These are phyloP conservation scores for Apiotrichum porosum DNA, from an alignment of 1,284 basidiomycete species.

Conservation along the genomic window DNA sequence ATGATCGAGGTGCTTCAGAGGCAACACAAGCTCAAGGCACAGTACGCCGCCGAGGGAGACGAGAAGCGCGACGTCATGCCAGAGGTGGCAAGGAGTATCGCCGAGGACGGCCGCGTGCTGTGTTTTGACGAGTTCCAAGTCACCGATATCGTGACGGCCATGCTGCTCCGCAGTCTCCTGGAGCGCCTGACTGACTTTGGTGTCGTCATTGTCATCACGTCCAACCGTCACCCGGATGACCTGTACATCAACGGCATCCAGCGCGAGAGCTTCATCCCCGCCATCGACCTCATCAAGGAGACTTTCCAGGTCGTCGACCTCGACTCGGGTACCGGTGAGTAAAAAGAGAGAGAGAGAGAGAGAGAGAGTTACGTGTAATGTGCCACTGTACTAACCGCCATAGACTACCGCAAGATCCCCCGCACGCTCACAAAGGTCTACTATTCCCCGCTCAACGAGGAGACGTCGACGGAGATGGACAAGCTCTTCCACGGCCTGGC, in stretches of 20 bases:
- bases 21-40: conserved; percentile 60
- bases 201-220: conserved; percentile 92
- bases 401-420: conserved; percentile 90
- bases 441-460: conserved; percentile 68
- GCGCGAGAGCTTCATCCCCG: conserved; percentile 89
- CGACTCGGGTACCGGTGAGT: conserved; percentile 83
- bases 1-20: conserved; percentile 99
- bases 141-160: conserved; percentile 97
- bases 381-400: too few species aligned
- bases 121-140: conserved; percentile 99
- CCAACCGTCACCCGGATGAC: conserved; percentile 95
- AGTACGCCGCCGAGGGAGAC: conserved; percentile 53
- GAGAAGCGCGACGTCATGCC: conserved; percentile 67
- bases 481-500: conserved; percentile 72
- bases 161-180: conserved; percentile 88
- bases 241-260: conserved; percentile 99
- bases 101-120: conserved; percentile 74
- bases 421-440: conserved; percentile 88
- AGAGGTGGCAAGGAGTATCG: conserved; percentile 84
- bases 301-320: conserved; percentile 84
- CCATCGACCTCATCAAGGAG: conserved; percentile 87
- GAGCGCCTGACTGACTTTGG: conserved; percentile 81
- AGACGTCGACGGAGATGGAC: conserved; percentile 59
- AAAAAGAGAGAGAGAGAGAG: conserved; percentile 3
- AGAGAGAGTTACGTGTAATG: too few species aligned